These are phyloP conservation scores for Trifolium subterraneum DNA, from an alignment of 306 rosid species.

Conservation along the genomic window DNA sequence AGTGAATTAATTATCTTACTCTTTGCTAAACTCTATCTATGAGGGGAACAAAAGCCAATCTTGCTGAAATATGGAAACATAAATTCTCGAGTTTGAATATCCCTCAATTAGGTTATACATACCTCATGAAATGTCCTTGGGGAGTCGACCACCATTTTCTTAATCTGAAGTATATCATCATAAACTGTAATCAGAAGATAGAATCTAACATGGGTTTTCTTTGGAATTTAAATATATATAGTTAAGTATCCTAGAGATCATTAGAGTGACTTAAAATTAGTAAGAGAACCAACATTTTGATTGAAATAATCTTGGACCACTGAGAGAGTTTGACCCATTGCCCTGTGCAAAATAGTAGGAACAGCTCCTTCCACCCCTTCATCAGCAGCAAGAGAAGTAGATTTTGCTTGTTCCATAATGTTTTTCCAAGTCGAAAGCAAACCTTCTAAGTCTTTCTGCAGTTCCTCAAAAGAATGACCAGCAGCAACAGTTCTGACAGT, in stretches of 20 bases:
- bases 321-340: slow-evolving; percentile 97
- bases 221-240: slow-evolving; percentile 19
- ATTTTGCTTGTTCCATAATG: slow-evolving; percentile 87
- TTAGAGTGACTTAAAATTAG: slow-evolving; percentile 32
- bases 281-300: slow-evolving; percentile 61
- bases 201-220: slow-evolving; percentile 18
- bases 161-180: slow-evolving; percentile 62
- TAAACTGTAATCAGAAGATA: slow-evolving; percentile 41
- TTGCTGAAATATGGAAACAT: slow-evolving; percentile 28
- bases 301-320: slow-evolving; percentile 97
- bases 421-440: slow-evolving; percentile 86
- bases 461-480: slow-evolving; percentile 87
- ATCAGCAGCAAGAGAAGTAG: slow-evolving; percentile 95
- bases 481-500: slow-evolving; percentile 97
- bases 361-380: slow-evolving; percentile 97
- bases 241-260: slow-evolving; percentile 19
- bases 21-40: slow-evolving; percentile 9
- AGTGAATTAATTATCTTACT: slow-evolving; percentile 1
- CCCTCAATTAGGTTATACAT: slow-evolving; percentile 39
- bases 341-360: slow-evolving; percentile 84
- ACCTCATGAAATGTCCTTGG: slow-evolving; percentile 97
- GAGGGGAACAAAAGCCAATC: slow-evolving; percentile 11
- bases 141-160: slow-evolving; percentile 92
- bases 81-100: slow-evolving; percentile 21
- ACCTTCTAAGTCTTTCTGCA: slow-evolving; percentile 87